These are phyloP conservation scores for Hypoxylon crocopeplum DNA, from an alignment of 495 filamentous ascomycete species.

Conservation along the genomic window DNA sequence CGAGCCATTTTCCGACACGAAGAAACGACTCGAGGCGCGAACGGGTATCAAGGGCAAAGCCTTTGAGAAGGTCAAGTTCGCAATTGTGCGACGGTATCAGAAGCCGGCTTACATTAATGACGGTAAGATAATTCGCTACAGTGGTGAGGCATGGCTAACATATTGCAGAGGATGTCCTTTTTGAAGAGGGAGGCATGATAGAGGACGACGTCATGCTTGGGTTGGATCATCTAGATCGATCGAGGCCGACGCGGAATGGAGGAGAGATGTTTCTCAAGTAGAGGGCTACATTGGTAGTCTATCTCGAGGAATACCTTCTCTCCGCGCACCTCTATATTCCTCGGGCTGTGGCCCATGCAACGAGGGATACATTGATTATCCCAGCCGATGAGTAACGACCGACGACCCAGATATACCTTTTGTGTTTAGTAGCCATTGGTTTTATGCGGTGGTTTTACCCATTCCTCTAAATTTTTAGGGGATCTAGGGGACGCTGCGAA, in stretches of 20 bases:
- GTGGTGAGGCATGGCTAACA: conserved; percentile 27
- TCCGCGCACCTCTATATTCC: neutral
- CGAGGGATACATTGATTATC: conserved; percentile 3
- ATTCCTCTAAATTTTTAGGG: conserved; percentile 9
- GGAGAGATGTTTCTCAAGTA: conserved; percentile 66
- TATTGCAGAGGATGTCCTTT: conserved; percentile 78
- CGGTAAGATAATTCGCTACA: conserved; percentile 63
- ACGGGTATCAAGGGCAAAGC: conserved; percentile 96
- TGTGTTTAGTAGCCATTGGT: conserved; percentile 29
- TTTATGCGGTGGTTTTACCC: conserved; percentile 15
- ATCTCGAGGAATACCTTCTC: neutral
- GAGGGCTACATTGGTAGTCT: conserved; percentile 7
- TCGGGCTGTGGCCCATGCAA: neutral
- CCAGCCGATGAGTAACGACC: conserved; percentile 1
- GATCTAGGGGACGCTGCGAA: neutral
- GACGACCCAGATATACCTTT: conserved; percentile 17
- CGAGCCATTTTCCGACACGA: conserved; percentile 88
- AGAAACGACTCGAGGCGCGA: conserved; percentile 84
- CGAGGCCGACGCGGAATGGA: conserved; percentile 58
- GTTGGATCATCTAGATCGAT: conserved; percentile 85
- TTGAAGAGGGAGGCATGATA: conserved; percentile 65
- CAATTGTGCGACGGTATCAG: conserved; percentile 77
- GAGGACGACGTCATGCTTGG: conserved; percentile 80
- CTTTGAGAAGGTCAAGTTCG: conserved; percentile 98
- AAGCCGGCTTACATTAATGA: conserved; percentile 84